A percentile compares a stretch with the other conserved stretches of the same genome.
Evolutionary conservation across 148 eudicot genomes (phyloP).

Genomic region (Rhododendron vialii): DNA sequence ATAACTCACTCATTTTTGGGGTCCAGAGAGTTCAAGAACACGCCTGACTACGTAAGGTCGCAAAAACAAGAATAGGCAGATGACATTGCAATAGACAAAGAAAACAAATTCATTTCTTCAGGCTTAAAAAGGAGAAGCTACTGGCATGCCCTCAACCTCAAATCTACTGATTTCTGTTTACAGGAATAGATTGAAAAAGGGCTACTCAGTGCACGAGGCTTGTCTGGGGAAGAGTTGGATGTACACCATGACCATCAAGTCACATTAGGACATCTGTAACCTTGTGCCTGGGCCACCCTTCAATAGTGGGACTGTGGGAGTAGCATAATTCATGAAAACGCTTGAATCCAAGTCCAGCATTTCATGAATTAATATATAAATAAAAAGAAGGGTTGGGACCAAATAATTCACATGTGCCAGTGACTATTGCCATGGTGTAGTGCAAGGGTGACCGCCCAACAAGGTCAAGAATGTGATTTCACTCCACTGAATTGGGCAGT

Average conservation of each 20-base stretch:
- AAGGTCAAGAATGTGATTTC: not conserved
- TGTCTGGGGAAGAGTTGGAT: not conserved
- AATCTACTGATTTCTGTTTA: not conserved
- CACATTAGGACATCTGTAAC: not conserved
- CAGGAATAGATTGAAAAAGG: not conserved
- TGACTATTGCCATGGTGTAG: not conserved
- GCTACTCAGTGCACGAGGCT: not conserved
- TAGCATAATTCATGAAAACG: not conserved
- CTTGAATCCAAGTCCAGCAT: not conserved
- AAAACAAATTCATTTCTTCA: not conserved
- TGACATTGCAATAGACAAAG: not conserved
- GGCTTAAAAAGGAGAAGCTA: conserved; percentile 1
- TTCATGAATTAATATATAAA: not conserved
- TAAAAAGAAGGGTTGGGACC: not conserved
- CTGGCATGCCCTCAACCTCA: not conserved
- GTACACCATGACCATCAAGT: not conserved
- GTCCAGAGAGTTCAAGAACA: not conserved
- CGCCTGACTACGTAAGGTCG: not conserved
- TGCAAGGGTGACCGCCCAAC: not conserved
- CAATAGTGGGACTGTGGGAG: not conserved
- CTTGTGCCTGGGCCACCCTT: not conserved
- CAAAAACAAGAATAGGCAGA: not conserved
- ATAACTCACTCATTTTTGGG: not conserved
- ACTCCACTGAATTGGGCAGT: not conserved
- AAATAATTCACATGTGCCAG: not conserved